Conservation (phyloP, 2,329 filamentous ascomycete genomes). For the Fusarium scirpi region DNA sequence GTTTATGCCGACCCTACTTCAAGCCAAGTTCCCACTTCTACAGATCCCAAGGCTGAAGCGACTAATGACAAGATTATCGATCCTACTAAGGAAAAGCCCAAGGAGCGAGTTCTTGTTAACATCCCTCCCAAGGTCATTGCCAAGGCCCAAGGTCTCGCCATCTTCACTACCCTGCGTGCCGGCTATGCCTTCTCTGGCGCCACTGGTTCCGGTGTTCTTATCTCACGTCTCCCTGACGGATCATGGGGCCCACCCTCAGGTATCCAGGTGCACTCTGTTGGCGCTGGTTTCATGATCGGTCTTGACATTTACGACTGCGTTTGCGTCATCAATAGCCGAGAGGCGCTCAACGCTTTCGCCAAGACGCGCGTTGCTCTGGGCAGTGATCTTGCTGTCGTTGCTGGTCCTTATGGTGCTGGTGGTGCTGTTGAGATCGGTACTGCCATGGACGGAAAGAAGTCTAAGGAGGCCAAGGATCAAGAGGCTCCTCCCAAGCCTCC, state of each 20-base stretch:
- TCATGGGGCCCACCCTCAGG: conserved; percentile 85
- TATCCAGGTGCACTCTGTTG: conserved; percentile 83
- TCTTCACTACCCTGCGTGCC: conserved; percentile 78
- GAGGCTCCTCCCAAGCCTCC: conserved; percentile 24
- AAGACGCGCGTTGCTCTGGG: conserved; percentile 81
- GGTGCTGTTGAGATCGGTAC: conserved; percentile 73
- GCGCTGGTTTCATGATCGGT: conserved; percentile 82
- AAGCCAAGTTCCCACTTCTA: conserved; percentile 48
- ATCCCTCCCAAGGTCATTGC: conserved; percentile 71
- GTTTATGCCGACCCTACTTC: conserved; percentile 59
- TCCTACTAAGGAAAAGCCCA: conserved; percentile 54
- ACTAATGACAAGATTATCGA: conserved; percentile 48
- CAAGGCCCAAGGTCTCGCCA: conserved; percentile 75
- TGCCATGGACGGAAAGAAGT: conserved; percentile 47
- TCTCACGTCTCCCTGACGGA: conserved; percentile 72
- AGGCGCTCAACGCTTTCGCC: conserved; percentile 82
- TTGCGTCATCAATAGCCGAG: conserved; percentile 82
- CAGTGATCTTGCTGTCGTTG: conserved; percentile 80
- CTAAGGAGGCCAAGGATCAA: conserved; percentile 59
- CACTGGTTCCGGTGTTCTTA: conserved; percentile 73
- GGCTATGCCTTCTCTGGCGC: conserved; percentile 75
- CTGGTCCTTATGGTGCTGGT: conserved; percentile 76
- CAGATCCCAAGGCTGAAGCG: conserved; percentile 48
- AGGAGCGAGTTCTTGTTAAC: conserved; percentile 64
- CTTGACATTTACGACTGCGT: conserved; percentile 92